Evolutionary conservation across 1,284 basidiomycete species (phyloP).

Genomic region (Golubevia sp.): DNA sequence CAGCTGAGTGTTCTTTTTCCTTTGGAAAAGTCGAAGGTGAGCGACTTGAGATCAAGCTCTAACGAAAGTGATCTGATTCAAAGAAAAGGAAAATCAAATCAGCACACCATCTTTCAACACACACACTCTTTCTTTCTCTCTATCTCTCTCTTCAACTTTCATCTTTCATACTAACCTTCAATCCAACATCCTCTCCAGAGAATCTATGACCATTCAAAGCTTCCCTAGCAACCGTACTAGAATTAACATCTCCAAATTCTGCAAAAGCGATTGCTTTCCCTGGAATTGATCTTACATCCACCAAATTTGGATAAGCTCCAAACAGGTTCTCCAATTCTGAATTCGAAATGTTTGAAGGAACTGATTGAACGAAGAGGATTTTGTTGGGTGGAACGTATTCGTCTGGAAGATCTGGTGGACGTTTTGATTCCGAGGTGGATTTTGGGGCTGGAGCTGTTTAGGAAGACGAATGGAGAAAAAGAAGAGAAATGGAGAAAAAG

Average conservation of each 20-base stretch:
- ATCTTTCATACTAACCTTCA: constrained; percentile 38
- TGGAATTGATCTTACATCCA: constrained; percentile 52
- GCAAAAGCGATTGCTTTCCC: constrained; percentile 58
- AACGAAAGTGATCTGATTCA: constrained; percentile 33
- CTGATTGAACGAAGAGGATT: constrained; percentile 87
- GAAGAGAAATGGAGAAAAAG: constrained; percentile 5
- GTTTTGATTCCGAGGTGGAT: constrained; percentile 71
- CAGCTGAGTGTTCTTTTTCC: constrained; percentile 19
- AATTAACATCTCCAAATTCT: constrained; percentile 46
- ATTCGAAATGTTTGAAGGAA: constrained; percentile 34
- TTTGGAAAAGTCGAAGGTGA: constrained; percentile 24
- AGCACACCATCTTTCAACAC: no score
- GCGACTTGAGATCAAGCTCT: constrained; percentile 28
- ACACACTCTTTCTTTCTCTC: no score
- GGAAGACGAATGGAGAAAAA: constrained; percentile 15
- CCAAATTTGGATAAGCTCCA: constrained; percentile 19
- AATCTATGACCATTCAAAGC: constrained; percentile 52
- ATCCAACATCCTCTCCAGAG: constrained; percentile 35
- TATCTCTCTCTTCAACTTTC: no score
- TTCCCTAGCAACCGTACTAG: constrained; percentile 42
- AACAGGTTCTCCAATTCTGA: constrained; percentile 47
- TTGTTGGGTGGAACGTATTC: constrained; percentile 99
- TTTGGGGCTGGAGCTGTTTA: constrained; percentile 41
- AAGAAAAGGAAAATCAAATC: not conserved
- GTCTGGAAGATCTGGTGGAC: constrained; percentile 77